These are phyloP conservation scores for Colletotrichum sp. DNA, from an alignment of 2,329 filamentous ascomycete species.

Conservation along the genomic window DNA sequence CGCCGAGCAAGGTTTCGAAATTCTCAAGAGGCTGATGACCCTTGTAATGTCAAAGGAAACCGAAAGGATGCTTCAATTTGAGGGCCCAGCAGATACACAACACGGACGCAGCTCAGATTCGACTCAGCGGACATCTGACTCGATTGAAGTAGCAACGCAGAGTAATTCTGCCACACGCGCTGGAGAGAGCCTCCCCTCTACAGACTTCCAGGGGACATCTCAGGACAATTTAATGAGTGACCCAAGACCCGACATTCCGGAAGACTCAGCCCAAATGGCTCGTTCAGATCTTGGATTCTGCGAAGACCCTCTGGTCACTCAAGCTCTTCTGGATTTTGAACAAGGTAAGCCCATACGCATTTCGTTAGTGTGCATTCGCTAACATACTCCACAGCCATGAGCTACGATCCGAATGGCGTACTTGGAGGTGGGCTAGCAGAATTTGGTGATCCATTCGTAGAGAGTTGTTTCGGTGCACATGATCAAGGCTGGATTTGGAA, in stretches of 20 bases:
- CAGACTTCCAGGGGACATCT: not conserved
- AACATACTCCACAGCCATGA: not conserved
- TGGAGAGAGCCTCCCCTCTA: not conserved
- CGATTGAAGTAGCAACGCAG: not conserved
- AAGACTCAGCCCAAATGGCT: not conserved
- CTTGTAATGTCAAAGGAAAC: slow-evolving; percentile 27
- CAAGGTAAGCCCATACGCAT: not conserved
- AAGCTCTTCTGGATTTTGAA: not conserved
- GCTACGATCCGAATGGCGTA: not conserved
- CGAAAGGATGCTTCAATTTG: slow-evolving; percentile 24
- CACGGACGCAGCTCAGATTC: not conserved
- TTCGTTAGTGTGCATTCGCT: not conserved
- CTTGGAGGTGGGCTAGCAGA: not conserved
- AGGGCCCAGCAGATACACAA: not conserved
- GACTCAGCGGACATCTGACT: not conserved
- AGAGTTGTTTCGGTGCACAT: not conserved
- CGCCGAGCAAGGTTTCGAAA: slow-evolving; percentile 26
- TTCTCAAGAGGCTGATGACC: slow-evolving; percentile 23
- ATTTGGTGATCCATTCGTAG: not conserved
- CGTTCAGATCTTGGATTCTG: not conserved
- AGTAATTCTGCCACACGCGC: not conserved
- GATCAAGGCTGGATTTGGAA: not conserved
- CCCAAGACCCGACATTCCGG: not conserved
- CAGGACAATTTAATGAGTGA: not conserved
- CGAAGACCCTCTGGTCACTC: not conserved